Evolutionary conservation across 805 yeast species (phyloP), one percentile per base, ranked within the genome.

Genomic region (Candida tammaniensis): DNA sequence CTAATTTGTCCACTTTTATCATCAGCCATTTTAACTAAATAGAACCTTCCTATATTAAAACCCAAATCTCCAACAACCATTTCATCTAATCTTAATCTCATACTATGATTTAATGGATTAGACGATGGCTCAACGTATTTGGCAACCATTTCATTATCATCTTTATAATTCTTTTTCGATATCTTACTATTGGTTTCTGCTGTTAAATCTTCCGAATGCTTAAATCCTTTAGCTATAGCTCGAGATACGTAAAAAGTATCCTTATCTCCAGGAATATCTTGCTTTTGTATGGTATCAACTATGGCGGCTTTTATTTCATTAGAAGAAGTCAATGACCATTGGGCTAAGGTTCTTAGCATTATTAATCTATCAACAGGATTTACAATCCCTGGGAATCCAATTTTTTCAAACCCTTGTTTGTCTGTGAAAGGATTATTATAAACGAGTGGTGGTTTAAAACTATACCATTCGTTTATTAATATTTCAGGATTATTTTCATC

Each of bases 31-130:
- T 68, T 41, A 13, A 59, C 58, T 26, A 68, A 45, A 43, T 53
- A 63, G 33, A 68, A 66, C 24, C 73, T 43, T 12, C 73, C 73
- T 4, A 64, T 44, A 26, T 54, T 46, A 33, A 61, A 62, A 1
- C 73, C 73, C 24, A 54, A 40, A 43, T 68, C 73, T 5, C 71
- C 71, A 3, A 55, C 55, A 11, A 64, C 43, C 38, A 52, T 46
- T 33, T 66, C 70, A 25, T 59, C 53, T 7, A 67, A 30, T 24
- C 72, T 44, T 27, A 64, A 40, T 10, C 57, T 41, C 43, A 64
- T 43, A 8, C 57, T 48, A 42, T 65, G 70, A 5, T 37, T 39
- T 17, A 54, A 39, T 1, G 72, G 72, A 38, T 63, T 52, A 2
- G 69, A 55, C 0, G 60, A 49, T 5, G 72, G 71, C 30, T 66